Percentiles rank a stretch among this genome's conserved stretches.
Evolutionary conservation across 257 asterid genomes (phyloP).

Genomic region (Ocimum tenuiflorum): DNA sequence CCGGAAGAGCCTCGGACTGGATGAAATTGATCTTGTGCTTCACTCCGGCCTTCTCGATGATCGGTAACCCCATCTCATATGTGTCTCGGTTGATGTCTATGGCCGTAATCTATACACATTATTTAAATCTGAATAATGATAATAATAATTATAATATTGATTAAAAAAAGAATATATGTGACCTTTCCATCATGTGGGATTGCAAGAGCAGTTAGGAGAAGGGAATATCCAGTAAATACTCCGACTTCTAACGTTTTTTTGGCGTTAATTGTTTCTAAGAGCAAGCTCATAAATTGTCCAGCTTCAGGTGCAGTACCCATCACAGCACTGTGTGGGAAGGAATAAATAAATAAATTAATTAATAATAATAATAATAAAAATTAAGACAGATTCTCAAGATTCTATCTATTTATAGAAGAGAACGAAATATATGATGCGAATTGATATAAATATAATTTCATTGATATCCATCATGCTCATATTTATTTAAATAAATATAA

Average conservation of each 20-base stretch:
- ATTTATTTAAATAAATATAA: too few relatives aligned
- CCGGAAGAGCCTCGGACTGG: slow-evolving; percentile 46
- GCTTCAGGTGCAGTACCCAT: slow-evolving; percentile 49
- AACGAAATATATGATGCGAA: too few relatives aligned
- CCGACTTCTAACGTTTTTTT: slow-evolving; percentile 52
- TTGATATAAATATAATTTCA: too few relatives aligned
- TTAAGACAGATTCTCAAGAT: too few relatives aligned
- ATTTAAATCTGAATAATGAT: too few relatives aligned
- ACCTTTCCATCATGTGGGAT: slow-evolving; percentile 63
- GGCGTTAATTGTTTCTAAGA: slow-evolving; percentile 35
- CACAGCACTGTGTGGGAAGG: slow-evolving; percentile 17
- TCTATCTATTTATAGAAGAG: not conserved
- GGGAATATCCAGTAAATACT: slow-evolving; percentile 58
- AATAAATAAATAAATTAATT: not conserved
- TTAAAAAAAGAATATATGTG: not conserved
- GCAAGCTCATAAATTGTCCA: slow-evolving; percentile 42
- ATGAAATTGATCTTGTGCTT: slow-evolving; percentile 44
- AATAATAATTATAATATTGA: too few relatives aligned
- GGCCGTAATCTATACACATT: slow-evolving; percentile 36
- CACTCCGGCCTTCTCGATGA: slow-evolving; percentile 43
- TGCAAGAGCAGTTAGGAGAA: slow-evolving; percentile 48
- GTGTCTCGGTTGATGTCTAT: slow-evolving; percentile 35
- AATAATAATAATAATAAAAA: too few relatives aligned
- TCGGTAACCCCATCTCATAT: slow-evolving; percentile 45
- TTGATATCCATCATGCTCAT: too few relatives aligned